Percentiles rank a stretch among this genome's conserved stretches.
These are phyloP conservation scores for Colletotrichum sp. DNA, from an alignment of 2,329 filamentous ascomycete genomes.

Conservation along the genomic window DNA sequence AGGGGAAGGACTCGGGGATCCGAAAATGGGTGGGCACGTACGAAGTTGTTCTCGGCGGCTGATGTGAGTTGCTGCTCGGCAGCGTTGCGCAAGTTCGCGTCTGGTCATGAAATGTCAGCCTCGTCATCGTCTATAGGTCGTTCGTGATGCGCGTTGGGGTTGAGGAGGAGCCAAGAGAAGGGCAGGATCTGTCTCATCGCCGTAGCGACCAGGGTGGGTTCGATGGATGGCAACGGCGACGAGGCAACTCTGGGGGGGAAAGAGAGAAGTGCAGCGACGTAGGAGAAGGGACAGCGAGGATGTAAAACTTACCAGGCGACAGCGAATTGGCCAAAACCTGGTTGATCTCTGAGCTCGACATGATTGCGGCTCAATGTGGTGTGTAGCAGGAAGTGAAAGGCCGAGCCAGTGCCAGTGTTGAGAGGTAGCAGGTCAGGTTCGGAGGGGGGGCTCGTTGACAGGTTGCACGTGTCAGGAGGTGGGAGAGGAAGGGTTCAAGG, in stretches of 20 bases:
- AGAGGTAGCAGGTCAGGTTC: slow-evolving; percentile 5
- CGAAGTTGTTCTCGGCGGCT: slow-evolving; percentile 94
- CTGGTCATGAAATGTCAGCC: slow-evolving; percentile 53
- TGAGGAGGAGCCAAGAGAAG: slow-evolving; percentile 10
- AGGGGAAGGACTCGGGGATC: slow-evolving; percentile 12
- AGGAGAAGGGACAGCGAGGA: background rate
- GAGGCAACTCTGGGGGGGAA: background rate
- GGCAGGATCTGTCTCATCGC: background rate
- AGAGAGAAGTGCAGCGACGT: background rate
- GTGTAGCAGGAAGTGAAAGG: slow-evolving; percentile 11
- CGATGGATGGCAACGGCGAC: background rate
- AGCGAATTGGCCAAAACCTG: slow-evolving; percentile 97
- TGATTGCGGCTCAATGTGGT: slow-evolving; percentile 47
- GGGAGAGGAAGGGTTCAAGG: slow-evolving; percentile 16
- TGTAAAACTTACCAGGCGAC: slow-evolving; percentile 76
- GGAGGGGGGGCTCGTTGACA: slow-evolving; percentile 17
- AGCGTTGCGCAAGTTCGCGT: slow-evolving; percentile 86
- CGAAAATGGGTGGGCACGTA: slow-evolving; percentile 51
- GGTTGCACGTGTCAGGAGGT: slow-evolving; percentile 22
- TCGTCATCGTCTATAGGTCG: background rate
- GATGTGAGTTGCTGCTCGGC: slow-evolving; percentile 94
- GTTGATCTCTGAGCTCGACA: slow-evolving; percentile 89
- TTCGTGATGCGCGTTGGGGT: slow-evolving; percentile 6
- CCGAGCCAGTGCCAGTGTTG: slow-evolving; percentile 19
- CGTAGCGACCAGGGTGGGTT: slow-evolving; percentile 3